Evolutionary conservation across 352 stramenopile genomes (phyloP).

Genomic region (Phytophthora agathidicida): DNA sequence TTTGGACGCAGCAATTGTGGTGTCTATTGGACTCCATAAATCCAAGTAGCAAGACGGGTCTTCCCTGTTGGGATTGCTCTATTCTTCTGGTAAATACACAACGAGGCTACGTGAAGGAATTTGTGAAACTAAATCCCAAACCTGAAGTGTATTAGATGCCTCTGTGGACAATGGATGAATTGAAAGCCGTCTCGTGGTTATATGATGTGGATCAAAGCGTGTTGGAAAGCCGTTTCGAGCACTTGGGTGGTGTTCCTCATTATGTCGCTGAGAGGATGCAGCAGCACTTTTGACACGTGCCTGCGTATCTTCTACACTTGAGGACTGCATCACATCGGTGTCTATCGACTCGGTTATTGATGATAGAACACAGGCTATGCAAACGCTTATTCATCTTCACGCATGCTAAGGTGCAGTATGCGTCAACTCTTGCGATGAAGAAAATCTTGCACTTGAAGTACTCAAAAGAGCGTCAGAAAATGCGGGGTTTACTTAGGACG

Average conservation of each 20-base stretch:
- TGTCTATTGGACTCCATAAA: constrained; percentile 36
- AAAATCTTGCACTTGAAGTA: background rate
- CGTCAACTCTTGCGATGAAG: too few relatives aligned
- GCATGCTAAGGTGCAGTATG: too few relatives aligned
- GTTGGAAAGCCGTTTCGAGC: constrained; percentile 21
- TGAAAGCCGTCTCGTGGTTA: constrained; percentile 26
- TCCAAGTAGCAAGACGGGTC: constrained; percentile 21
- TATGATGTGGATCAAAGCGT: constrained; percentile 4
- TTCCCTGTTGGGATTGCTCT: constrained; percentile 20
- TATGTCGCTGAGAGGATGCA: constrained; percentile 31
- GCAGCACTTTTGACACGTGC: constrained; percentile 17
- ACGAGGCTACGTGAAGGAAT: constrained; percentile 33
- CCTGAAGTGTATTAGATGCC: constrained; percentile 37
- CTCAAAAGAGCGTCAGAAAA: too few relatives aligned
- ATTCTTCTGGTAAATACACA: constrained; percentile 33
- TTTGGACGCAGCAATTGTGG: constrained; percentile 35
- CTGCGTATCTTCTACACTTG: constrained; percentile 29
- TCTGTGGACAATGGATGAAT: constrained; percentile 35
- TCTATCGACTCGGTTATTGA: constrained; percentile 33
- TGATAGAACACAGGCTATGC: constrained; percentile 32
- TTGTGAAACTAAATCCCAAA: constrained; percentile 32
- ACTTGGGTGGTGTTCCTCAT: constrained; percentile 36
- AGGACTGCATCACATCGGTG: constrained; percentile 36
- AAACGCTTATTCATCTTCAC: constrained; percentile 42
- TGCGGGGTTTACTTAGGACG: too few relatives aligned